Evolutionary conservation across 768 basidiomycete species (phyloP).

Genomic region (Multifurca ochricompacta): DNA sequence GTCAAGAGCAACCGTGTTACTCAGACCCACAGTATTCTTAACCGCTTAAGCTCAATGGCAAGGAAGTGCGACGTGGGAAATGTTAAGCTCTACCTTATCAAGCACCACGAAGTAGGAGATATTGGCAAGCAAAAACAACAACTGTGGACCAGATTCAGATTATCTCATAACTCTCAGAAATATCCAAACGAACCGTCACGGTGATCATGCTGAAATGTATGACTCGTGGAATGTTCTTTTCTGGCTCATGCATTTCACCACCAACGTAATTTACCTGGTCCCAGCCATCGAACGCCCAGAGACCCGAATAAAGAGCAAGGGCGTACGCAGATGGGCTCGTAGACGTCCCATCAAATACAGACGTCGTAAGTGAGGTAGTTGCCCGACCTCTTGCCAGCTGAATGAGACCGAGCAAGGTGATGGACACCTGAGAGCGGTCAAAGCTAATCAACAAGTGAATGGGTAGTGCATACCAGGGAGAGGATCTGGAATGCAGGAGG

Average conservation of each 20-base stretch:
- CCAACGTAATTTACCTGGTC: constrained; percentile 89
- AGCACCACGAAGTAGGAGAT: constrained; percentile 89
- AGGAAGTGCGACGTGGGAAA: background rate
- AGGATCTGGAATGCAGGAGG: constrained; percentile 40
- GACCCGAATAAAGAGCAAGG: constrained; percentile 87
- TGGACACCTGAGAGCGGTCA: constrained; percentile 42
- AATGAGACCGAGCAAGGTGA: constrained; percentile 72
- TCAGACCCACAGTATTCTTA: constrained; percentile 63
- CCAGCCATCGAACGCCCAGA: constrained; percentile 98
- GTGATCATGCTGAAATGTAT: constrained; percentile 87
- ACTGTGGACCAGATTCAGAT: constrained; percentile 31
- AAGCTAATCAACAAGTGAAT: background rate
- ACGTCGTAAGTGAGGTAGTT: constrained; percentile 55
- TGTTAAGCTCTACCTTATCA: constrained; percentile 48
- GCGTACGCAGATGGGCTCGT: constrained; percentile 80
- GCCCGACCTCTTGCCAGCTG: constrained; percentile 65
- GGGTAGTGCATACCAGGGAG: constrained; percentile 45
- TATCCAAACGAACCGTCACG: constrained; percentile 61
- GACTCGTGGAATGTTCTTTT: constrained; percentile 79
- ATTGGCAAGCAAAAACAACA: constrained; percentile 76
- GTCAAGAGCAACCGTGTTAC: constrained; percentile 86
- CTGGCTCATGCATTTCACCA: constrained; percentile 76
- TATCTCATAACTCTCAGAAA: constrained; percentile 3
- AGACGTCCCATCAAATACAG: constrained; percentile 69
- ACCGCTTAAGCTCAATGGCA: constrained; percentile 4